Evolutionary conservation across 2,329 filamentous ascomycete genomes (phyloP), one percentile per base, ranked within the genome.

Genomic region (Fusarium sp.): DNA sequence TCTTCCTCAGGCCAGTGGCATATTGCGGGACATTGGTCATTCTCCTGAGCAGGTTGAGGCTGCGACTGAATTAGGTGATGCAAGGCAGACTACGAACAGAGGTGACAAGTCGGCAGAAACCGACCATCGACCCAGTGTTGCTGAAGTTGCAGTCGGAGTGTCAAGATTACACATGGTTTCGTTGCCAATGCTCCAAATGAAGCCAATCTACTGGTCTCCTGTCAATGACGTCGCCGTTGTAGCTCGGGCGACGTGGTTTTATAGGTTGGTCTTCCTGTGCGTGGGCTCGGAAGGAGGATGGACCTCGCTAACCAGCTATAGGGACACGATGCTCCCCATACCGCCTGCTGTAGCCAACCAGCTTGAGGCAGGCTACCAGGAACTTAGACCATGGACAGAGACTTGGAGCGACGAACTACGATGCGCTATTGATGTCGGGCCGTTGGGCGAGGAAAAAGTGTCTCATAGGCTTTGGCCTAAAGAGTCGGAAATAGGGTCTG

Each of bases 131-230:
- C 80, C 75, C 41, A 77, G 77, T 27, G 68, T 80, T 63, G 76
- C 80, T 6, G 90, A 92, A 62, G 90, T 98, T 3, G 90, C 94
- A 4, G 95, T 98, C 1, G 96, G 96, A 0, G 86, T 96, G 7
- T 97, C 95, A n/a, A 89, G 94, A 70, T 84, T 99, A 62, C 95
- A 99, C 78, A 88, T 95, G 75, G 95, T 98, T 2, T 90, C 93
- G 62, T 85, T 98, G 73, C 94, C 95, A 23, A 88, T 88, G 56
- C 82, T 97, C 36, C 87, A 93, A 75, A 97, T 99, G 94, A 94
- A 95, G 79, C 96, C 96, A 0, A 98, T 98, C 64, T 99, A 99
- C 78, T 99, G 96, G 96, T 95, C 92, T 16, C 95, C 96, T 8
- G 88, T 98, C 34, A 94, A 97, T 74, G 96, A 98, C 76, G 88